phyloP scores from a whole-genome alignment of 495 filamentous ascomycete species.

The Pseudevernia furfuracea region DNA sequence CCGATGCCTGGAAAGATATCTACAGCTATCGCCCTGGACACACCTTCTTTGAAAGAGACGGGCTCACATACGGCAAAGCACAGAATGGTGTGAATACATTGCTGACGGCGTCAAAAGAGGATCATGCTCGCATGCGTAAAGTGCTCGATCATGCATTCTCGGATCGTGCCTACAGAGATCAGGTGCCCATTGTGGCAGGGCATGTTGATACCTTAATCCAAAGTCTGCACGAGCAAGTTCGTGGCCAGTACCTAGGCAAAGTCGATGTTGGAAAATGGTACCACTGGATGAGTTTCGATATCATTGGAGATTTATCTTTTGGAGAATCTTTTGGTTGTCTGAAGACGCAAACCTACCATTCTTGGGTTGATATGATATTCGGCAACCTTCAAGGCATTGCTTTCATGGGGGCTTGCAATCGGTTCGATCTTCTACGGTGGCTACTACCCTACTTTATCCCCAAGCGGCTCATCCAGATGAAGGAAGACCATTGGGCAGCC shows the following conservation, averaged over 20 bases:
- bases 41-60: slow-evolving; percentile 34
- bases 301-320: slow-evolving; percentile 43
- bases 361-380: slow-evolving; percentile 40
- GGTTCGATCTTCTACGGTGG: neutral
- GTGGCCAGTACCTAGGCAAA: slow-evolving; percentile 2
- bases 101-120: slow-evolving; percentile 22
- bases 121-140: slow-evolving; percentile 35
- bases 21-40: slow-evolving; percentile 40
- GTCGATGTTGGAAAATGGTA: slow-evolving; percentile 26
- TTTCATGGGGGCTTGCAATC: slow-evolving; percentile 14
- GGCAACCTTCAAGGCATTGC: slow-evolving; percentile 31
- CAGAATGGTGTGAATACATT: slow-evolving; percentile 20
- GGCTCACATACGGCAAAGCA: slow-evolving; percentile 5
- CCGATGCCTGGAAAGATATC: slow-evolving; percentile 52
- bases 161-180: slow-evolving; percentile 37
- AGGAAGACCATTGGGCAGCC: slow-evolving; percentile 31
- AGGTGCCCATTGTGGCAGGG: slow-evolving; percentile 33
- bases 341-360: slow-evolving; percentile 36
- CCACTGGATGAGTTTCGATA: slow-evolving; percentile 42
- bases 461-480: slow-evolving; percentile 24
- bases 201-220: slow-evolving; percentile 38
- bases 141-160: slow-evolving; percentile 43
- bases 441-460: slow-evolving; percentile 11
- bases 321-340: slow-evolving; percentile 46
- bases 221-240: slow-evolving; percentile 9